These are phyloP conservation scores for Podosphaera fusca DNA, from an alignment of 2,329 filamentous ascomycete species.

Conservation along the genomic window DNA sequence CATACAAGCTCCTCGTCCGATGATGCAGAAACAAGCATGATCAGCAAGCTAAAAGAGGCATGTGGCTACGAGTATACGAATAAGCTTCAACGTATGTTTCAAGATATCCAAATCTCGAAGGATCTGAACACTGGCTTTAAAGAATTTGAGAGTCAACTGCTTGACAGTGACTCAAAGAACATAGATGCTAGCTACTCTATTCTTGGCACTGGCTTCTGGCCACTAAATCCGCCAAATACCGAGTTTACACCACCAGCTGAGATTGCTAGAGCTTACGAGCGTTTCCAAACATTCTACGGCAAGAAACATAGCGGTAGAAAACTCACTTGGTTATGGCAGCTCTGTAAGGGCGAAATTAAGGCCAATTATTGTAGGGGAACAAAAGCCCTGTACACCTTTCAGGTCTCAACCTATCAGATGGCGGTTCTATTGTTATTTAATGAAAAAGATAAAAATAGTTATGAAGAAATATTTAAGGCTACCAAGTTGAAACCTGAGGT, in stretches of 20 bases:
- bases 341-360: conserved; percentile 93
- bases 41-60: conserved; percentile 94
- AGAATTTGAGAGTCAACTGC: conserved; percentile 44
- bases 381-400: conserved; percentile 88
- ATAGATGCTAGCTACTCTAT: conserved; percentile 79
- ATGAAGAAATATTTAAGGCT: conserved; percentile 65
- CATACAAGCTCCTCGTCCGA: conserved; percentile 90
- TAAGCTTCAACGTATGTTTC: conserved; percentile 98
- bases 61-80: conserved; percentile 99
- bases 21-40: conserved; percentile 97
- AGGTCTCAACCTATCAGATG: conserved; percentile 97
- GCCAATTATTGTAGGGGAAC: conserved; percentile 74
- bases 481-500: conserved; percentile 64
- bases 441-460: conserved; percentile 62
- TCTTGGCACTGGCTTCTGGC: conserved; percentile 93
- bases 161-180: conserved; percentile 42
- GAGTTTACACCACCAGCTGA: conserved; percentile 71
- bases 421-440: conserved; percentile 89
- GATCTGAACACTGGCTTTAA: conserved; percentile 82
- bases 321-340: conserved; percentile 91
- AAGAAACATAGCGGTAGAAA: conserved; percentile 93
- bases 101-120: conserved; percentile 97
- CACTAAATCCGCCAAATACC: conserved; percentile 64
- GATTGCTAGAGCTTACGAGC: conserved; percentile 69
- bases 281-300: conserved; percentile 79